Percentiles rank a stretch among this genome's conserved stretches.
Conservation (phyloP, 2,329 filamentous ascomycete species). For the Claviceps sp. region DNA sequence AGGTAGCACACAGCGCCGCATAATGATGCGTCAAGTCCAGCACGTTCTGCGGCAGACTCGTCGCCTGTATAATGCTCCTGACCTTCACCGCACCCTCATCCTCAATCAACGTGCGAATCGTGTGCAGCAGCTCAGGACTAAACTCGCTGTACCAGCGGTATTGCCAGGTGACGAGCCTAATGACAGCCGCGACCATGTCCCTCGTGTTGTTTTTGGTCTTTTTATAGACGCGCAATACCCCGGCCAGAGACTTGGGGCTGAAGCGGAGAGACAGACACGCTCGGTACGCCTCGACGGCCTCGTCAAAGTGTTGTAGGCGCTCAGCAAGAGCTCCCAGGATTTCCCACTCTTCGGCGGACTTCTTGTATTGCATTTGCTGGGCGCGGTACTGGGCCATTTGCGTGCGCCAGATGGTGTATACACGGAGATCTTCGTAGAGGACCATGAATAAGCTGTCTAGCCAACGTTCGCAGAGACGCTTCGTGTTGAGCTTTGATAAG, state of each 20-base stretch:
- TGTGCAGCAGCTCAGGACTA: constrained; percentile 77
- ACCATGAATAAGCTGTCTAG: constrained; percentile 99
- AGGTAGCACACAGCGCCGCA: constrained; percentile 84
- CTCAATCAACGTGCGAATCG: constrained; percentile 85
- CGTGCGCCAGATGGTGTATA: constrained; percentile 98
- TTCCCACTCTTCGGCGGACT: constrained; percentile 95
- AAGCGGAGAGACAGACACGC: constrained; percentile 79
- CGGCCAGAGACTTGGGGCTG: constrained; percentile 81
- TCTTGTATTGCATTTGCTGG: constrained; percentile 91
- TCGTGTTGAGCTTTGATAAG: constrained; percentile 89
- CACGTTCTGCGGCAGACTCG: constrained; percentile 82
- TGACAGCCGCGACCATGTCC: constrained; percentile 72
- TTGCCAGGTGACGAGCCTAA: constrained; percentile 91
- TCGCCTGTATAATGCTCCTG: constrained; percentile 91
- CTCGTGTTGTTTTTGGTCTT: constrained; percentile 67
- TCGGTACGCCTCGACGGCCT: constrained; percentile 86
- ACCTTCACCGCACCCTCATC: constrained; percentile 97
- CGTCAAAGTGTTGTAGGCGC: constrained; percentile 79
- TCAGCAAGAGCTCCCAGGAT: constrained; percentile 88
- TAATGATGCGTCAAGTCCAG: constrained; percentile 94
- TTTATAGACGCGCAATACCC: constrained; percentile 70
- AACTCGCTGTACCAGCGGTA: constrained; percentile 99
- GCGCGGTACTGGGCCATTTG: constrained; percentile 93
- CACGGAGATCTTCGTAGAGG: constrained; percentile 89
- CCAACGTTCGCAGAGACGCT: constrained; percentile 94